Evolutionary conservation across 352 stramenopile species (phyloP), one percentile per base, ranked within the genome.

Genomic region (Phytophthora pistaciae): DNA sequence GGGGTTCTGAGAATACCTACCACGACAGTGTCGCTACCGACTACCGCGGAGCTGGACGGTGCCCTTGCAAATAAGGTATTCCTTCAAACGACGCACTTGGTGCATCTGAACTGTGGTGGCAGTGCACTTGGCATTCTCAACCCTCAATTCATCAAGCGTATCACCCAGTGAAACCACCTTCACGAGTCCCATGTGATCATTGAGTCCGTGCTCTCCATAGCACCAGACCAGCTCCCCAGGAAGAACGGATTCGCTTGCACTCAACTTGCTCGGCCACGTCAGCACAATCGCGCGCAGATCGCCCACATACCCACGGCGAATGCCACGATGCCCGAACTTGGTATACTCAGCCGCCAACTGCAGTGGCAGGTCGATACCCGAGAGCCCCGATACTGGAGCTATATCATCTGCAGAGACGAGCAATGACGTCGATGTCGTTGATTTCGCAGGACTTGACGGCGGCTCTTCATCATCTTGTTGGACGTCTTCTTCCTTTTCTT

Each of bases 291-390:
- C 62, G 13, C 75, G 64, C 10, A 90, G 40, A 6, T 78, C 44
- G 14, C 82, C 82, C 57, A 64, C 36, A 48, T 85, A 88, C 13
- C 80, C 78, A 44, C 63, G 75, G 21, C 66, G 73, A 29, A 74
- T 73, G 6, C 68, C 68, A 31, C 73, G 78, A 53, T 82, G 75
- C 38, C 53, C 38, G 42, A 90, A 90, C 55, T 74, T 79, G 20
- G 75, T 74, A 49, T 77, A 87, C 40, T 72, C 67, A 1, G 79
- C 80, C 50, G 79, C 72, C 61, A 90, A 36, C 31, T 89, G 81
- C 18, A 82, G 63, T 8, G 81, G 77, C 44, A 89, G 68, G 6
- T 77, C 68, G 31, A 74, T 85, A 13, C 83, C 81, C 3, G 67
- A 72, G 18, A 87, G 58, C 1, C 71, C 66, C 6, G 77, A 89